These are phyloP conservation scores for Centrapalus pauciflorus DNA, from an alignment of 129 eudicot species.

Conservation along the genomic window DNA sequence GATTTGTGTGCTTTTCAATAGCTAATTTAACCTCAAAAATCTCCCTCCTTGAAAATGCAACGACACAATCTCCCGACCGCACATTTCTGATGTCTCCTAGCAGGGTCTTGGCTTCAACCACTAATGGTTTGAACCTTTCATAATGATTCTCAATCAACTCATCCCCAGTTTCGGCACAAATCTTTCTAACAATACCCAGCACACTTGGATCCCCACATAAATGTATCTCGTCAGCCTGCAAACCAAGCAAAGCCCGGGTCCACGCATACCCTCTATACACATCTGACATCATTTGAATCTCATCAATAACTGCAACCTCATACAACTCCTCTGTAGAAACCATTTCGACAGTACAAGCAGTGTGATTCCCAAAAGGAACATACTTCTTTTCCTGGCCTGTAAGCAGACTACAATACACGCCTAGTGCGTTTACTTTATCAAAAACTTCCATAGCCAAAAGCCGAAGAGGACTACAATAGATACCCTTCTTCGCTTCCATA, in stretches of 20 bases:
- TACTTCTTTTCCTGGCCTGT: slow-evolving; percentile 91
- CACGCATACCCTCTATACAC: slow-evolving; percentile 80
- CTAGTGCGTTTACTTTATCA: slow-evolving; percentile 75
- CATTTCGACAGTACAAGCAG: slow-evolving; percentile 98
- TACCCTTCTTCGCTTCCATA: slow-evolving; percentile 88
- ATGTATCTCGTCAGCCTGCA: slow-evolving; percentile 93
- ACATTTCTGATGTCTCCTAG: slow-evolving; percentile 78
- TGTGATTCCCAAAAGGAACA: slow-evolving; percentile 78
- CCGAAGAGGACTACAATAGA: slow-evolving; percentile 95
- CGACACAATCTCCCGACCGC: slow-evolving; percentile 89
- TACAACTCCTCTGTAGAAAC: slow-evolving; percentile 73
- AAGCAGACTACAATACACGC: slow-evolving; percentile 85
- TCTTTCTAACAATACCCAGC: slow-evolving; percentile 53
- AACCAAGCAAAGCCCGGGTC: slow-evolving; percentile 96
- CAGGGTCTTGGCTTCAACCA: slow-evolving; percentile 94
- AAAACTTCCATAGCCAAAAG: slow-evolving; percentile 98
- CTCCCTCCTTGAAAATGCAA: slow-evolving; percentile 92
- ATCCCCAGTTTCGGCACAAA: slow-evolving; percentile 85
- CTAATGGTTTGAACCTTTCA: slow-evolving; percentile 82
- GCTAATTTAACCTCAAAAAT: slow-evolving; percentile 91
- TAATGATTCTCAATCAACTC: slow-evolving; percentile 79
- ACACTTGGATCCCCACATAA: slow-evolving; percentile 99
- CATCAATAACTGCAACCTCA: slow-evolving; percentile 95
- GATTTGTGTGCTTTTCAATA: slow-evolving; percentile 76
- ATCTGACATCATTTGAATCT: slow-evolving; percentile 97